Conservation (phyloP, 345 rosid genomes). For the Sonneratia alba region DNA sequence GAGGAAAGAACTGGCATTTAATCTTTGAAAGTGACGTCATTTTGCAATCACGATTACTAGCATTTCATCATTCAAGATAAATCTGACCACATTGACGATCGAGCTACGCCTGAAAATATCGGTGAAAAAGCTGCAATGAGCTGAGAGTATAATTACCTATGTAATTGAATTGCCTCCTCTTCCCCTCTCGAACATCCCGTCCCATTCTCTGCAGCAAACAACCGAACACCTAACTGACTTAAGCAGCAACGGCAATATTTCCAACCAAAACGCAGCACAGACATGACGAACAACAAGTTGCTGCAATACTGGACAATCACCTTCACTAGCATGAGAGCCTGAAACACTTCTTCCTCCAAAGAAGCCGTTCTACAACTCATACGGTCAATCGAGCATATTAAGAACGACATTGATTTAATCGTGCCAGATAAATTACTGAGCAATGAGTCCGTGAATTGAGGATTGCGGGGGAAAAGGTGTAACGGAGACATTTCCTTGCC, state of each 20-base stretch:
- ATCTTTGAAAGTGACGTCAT: no score
- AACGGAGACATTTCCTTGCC: slow-evolving; percentile 16
- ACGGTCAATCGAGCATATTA: not conserved
- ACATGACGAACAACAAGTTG: not conserved
- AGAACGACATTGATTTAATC: not conserved
- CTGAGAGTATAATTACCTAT: slow-evolving; percentile 34
- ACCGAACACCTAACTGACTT: slow-evolving; percentile 51
- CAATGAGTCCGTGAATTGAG: not conserved
- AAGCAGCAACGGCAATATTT: not conserved
- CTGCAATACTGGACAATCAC: slow-evolving; percentile 17
- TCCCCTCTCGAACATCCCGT: slow-evolving; percentile 71
- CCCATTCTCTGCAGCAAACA: slow-evolving; percentile 60
- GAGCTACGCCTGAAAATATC: not conserved
- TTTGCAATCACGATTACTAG: not conserved
- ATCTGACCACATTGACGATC: not conserved
- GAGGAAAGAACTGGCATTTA: not conserved
- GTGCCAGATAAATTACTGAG: not conserved
- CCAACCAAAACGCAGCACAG: not conserved
- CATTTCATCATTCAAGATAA: not conserved
- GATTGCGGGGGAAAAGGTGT: not conserved
- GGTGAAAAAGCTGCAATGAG: not conserved
- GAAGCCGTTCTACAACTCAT: slow-evolving; percentile 41
- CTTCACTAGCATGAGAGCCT: slow-evolving; percentile 78
- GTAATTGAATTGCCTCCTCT: slow-evolving; percentile 69
- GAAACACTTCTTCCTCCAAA: slow-evolving; percentile 54